Evolutionary conservation across 192 early-diverging fungal species (phyloP), one percentile per base, ranked within the genome.

Genomic region (Geranomyces variabilis): DNA sequence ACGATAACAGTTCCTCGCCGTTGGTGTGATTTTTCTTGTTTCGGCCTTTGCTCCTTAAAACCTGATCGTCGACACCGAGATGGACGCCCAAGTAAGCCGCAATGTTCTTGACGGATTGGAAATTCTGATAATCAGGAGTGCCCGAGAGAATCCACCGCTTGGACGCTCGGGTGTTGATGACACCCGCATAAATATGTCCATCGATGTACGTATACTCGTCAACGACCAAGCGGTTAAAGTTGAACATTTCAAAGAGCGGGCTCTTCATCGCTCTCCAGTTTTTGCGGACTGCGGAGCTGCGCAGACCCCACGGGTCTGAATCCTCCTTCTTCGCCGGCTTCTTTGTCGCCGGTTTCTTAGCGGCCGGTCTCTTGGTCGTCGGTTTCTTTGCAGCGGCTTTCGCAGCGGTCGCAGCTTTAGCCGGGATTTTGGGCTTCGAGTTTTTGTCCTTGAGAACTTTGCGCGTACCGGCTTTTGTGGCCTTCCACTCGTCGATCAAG

Each of bases 141-240:
- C 81, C 81, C 15, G 76, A 78, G 12, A 83, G 63, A 58, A 80
- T 62, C 81, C 81, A 83, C 15, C 69, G 65, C 58, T 53, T 62
- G 22, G 51, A 29, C 13, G 79, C 26, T 10, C 22, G 58, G 15
- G 78, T 17, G 59, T 74, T 60, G 48, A 63, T 73, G 43, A 83
- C 67, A 2, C 72, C 69, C 6, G 76, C 68, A 44, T 78, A 73
- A 53, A 73, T 71, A 6, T 66, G 69, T 24, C 69, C 72, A 17
- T 71, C 62, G n/a, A 78, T 34, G 53, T 80, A 83, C 0, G 81
- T 83, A 69, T 73, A 83, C 55, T 83, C 81, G 74, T 83, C 81
- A 15, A 83, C 69, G n/a, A 83, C 79, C 34, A 83, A 10, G 19
- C 81, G 73, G 68, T 79, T 69, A 70, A 77, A 83, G 49, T 73